phyloP scores from a whole-genome alignment of 2,329 filamentous ascomycete species.

The Tympanopsis confertula region DNA sequence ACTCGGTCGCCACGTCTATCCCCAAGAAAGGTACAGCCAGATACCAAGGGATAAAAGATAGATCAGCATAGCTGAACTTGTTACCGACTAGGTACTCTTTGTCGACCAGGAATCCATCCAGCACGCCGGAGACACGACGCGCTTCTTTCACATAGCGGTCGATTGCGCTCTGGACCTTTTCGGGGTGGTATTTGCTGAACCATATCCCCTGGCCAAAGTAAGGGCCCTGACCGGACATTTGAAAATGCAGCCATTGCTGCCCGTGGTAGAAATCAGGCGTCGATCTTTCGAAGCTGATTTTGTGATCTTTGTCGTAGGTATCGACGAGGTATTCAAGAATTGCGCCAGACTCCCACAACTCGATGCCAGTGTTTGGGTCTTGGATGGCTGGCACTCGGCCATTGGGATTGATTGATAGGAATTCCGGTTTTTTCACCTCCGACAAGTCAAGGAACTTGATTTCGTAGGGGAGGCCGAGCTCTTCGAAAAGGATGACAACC shows the following conservation, averaged over 20 bases:
- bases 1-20: slow-evolving; percentile 15
- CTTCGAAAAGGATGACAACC: slow-evolving; percentile 9
- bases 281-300: slow-evolving; percentile 17
- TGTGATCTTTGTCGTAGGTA: slow-evolving; percentile 22
- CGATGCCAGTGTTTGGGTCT: slow-evolving; percentile 29
- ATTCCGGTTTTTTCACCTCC: neutral
- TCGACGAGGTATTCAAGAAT: slow-evolving; percentile 30
- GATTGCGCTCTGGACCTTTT: slow-evolving; percentile 29
- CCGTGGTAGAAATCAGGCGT: slow-evolving; percentile 17
- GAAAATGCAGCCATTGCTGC: slow-evolving; percentile 30
- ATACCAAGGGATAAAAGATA: slow-evolving; percentile 20
- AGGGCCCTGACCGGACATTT: slow-evolving; percentile 28
- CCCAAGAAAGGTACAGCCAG: too few species aligned
- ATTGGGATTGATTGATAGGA: neutral
- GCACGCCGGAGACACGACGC: slow-evolving; percentile 28
- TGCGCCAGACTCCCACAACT: slow-evolving; percentile 32
- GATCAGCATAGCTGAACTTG: slow-evolving; percentile 26
- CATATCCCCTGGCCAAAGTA: slow-evolving; percentile 28
- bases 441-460: slow-evolving; percentile 4
- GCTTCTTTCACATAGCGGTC: slow-evolving; percentile 33
- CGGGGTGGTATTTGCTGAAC: slow-evolving; percentile 22
- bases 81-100: slow-evolving; percentile 26
- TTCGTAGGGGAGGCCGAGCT: slow-evolving; percentile 10
- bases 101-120: slow-evolving; percentile 25
- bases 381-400: slow-evolving; percentile 21